Evolutionary conservation across 129 eudicot species (phyloP).

Genomic region (Flaveria robusta): DNA sequence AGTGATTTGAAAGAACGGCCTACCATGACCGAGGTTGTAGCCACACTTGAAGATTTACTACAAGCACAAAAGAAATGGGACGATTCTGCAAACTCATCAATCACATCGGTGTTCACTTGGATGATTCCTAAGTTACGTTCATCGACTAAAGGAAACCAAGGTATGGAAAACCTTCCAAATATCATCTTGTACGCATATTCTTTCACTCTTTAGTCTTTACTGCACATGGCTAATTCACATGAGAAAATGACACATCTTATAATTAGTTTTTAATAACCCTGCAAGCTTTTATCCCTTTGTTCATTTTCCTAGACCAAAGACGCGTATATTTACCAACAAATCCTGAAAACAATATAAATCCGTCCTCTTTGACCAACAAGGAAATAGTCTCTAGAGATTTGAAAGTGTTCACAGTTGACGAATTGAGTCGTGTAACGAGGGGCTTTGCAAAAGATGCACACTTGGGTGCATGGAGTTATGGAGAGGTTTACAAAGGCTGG

Average conservation of each 20-base stretch:
- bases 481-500: conserved; percentile 21
- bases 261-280: neutral
- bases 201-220: neutral
- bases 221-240: too few species aligned
- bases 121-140: neutral
- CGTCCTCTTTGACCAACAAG: neutral
- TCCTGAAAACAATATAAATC: neutral
- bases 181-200: neutral
- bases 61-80: conserved; percentile 14
- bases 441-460: conserved; percentile 8
- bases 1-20: conserved; percentile 23
- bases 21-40: conserved; percentile 34
- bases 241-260: neutral
- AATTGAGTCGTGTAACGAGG: conserved; percentile 13
- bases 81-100: neutral
- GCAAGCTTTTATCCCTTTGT: neutral
- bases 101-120: neutral
- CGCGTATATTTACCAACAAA: neutral
- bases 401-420: conserved; percentile 10
- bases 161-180: neutral
- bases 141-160: conserved; percentile 15
- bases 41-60: conserved; percentile 13
- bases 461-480: neutral
- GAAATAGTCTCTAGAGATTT: conserved; percentile 2
- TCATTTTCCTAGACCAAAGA: conserved; percentile 17